phyloP scores from a whole-genome alignment of 2,329 filamentous ascomycete genomes.

The Basipetospora sp. region DNA sequence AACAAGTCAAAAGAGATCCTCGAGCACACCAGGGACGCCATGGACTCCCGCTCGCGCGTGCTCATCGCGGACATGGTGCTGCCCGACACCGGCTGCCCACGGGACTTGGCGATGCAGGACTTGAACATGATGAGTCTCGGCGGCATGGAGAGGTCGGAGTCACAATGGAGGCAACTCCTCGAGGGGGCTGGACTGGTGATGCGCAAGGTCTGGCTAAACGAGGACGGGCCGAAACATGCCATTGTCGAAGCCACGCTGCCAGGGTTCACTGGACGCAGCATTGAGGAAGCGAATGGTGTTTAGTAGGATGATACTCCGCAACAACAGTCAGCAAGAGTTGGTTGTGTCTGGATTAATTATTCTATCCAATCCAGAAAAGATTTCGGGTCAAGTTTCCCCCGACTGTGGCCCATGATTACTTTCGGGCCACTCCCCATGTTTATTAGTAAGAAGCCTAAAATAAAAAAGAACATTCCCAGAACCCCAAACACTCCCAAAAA shows the following conservation, averaged over 20 bases:
- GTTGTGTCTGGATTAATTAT: no score
- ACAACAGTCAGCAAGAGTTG: no score
- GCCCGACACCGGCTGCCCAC: constrained; percentile 8
- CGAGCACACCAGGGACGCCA: constrained; percentile 10
- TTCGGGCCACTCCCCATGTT: no score
- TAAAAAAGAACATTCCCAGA: no score
- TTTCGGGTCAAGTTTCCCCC: no score
- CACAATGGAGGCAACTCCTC: constrained; percentile 10
- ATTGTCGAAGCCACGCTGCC: constrained; percentile 10
- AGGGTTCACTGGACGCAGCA: no score
- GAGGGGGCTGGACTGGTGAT: constrained; percentile 8
- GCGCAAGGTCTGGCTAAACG: constrained; percentile 13
- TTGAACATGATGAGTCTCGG: constrained; percentile 15
- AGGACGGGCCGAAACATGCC: constrained; percentile 16
- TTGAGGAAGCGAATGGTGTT: no score
- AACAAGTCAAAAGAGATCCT: constrained; percentile 21
- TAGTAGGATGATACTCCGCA: no score
- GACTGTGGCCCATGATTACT: no score
- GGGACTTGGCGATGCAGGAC: constrained; percentile 9
- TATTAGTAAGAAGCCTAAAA: no score
- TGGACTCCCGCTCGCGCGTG: constrained; percentile 10
- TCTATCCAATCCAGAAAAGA: no score
- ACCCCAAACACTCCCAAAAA: no score
- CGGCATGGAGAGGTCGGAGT: constrained; percentile 11
- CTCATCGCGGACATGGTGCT: constrained; percentile 11